These are phyloP conservation scores for Kodamaea nitidulidarum DNA, from an alignment of 805 yeast species.

Conservation along the genomic window DNA sequence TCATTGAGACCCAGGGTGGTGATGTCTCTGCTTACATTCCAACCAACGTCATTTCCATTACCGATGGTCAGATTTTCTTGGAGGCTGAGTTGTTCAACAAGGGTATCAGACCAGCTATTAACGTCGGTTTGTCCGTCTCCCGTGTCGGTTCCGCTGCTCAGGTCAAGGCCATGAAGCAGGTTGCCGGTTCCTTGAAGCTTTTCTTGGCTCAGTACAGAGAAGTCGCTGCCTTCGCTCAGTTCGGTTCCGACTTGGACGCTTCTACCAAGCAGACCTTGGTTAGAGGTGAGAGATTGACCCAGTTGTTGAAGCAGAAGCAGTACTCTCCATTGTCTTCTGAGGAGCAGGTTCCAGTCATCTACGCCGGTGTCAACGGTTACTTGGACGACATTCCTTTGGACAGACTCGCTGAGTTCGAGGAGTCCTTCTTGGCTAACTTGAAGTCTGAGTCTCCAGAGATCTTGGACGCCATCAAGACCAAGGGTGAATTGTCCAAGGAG, in stretches of 20 bases:
- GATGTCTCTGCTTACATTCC: constrained; percentile 98
- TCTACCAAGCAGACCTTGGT: constrained; percentile 97
- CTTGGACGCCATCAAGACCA: constrained; percentile 75
- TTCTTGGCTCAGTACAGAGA: constrained; percentile 99
- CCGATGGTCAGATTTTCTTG: constrained; percentile 97
- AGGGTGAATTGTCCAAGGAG: constrained; percentile 90
- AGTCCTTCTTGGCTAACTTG: constrained; percentile 86
- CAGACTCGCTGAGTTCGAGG: constrained; percentile 88
- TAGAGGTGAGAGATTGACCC: constrained; percentile 99
- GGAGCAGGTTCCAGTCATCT: constrained; percentile 97
- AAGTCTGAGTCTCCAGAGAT: constrained; percentile 85
- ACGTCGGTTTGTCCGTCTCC: constrained; percentile 99
- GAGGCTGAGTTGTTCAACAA: constrained; percentile 99
- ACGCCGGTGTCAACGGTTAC: constrained; percentile 99
- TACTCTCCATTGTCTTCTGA: constrained; percentile 95
- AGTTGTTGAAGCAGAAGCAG: constrained; percentile 97
- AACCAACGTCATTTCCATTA: constrained; percentile 95
- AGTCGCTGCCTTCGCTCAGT: constrained; percentile 99
- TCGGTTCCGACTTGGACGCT: constrained; percentile 99
- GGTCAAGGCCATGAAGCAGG: constrained; percentile 99
- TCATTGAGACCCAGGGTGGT: constrained; percentile 98
- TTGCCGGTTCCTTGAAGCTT: constrained; percentile 99
- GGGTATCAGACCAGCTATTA: constrained; percentile 99
- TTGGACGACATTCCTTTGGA: constrained; percentile 81
- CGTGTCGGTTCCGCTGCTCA: constrained; percentile 99